Base-by-base conservation (phyloP, 176 grass and related monocot species). In the Saccharum spontaneum region DNA sequence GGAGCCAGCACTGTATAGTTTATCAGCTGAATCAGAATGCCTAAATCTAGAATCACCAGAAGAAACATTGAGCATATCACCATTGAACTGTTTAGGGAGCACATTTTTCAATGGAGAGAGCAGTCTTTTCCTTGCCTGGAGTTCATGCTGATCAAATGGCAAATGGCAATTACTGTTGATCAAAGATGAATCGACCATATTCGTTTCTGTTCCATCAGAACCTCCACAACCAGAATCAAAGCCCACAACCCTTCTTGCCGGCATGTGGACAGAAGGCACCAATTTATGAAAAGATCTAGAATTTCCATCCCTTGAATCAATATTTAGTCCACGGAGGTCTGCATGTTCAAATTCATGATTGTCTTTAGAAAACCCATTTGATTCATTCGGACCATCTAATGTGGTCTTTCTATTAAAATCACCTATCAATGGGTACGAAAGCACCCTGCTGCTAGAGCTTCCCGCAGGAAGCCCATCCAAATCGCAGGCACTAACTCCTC, bases 31-130 rank as follows among this genome's bases (percentile, higher is more conserved):
- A 71, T 77, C 85, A 82, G 73, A 87, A 79, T 74, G 77, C 46
- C 46, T 64, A 67, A 86, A 82, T 88, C 64, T 87, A 92, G 76
- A 69, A 90, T 87, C 80, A 63, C 17, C 69, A 80, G 82, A 52
- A 84, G 82, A 60, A 91, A 97, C 91, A 82, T 91, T 82, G 49
- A 99, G 83, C 8, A 82, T 45, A 84, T 96, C 76, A 62, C 94
- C 86, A n/a, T 94, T 84, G 39, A 94, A 99, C 76, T 91, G 85
- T 67, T 88, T 88, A 84, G 79, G 71, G 40, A 89, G 67, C 40
- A 75, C 79, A 72, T 72, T 91, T 84, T 92, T 99, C 73, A 99
- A 82, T 50, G 97, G 94, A 78, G 92, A 97, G 44, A 91, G 69
- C 50, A 99, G 71, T 17, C 76, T 73, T 84, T 97, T 97, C 81